Evolutionary conservation across 768 basidiomycete genomes (phyloP).

Genomic region (Panaeolus cyanescens): DNA sequence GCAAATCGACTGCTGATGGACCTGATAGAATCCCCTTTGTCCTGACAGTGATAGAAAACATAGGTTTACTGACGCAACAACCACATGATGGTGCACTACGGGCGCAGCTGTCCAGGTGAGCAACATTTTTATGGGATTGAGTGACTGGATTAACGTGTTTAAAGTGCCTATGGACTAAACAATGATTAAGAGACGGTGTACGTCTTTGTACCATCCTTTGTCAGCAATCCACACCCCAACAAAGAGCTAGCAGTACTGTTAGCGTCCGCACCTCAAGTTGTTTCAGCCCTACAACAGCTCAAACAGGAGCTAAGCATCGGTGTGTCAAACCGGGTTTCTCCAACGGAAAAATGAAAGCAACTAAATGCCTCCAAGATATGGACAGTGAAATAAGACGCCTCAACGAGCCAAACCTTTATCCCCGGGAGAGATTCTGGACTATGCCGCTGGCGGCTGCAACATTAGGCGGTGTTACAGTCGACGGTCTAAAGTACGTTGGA

Average conservation of each 20-base stretch:
- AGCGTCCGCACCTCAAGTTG: conserved; percentile 98
- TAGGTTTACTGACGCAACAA: conserved; percentile 82
- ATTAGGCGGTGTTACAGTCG: conserved; percentile 69
- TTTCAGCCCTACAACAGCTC: conserved; percentile 85
- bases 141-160: too few relatives aligned
- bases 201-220: conserved; percentile 67
- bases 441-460: conserved; percentile 93
- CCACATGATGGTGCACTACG: conserved; percentile 98
- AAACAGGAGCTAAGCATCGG: conserved; percentile 72
- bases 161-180: conserved; percentile 95
- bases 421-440: conserved; percentile 96
- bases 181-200: conserved; percentile 92
- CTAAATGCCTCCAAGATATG: conserved; percentile 29
- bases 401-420: conserved; percentile 87
- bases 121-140: too few relatives aligned
- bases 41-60: too few relatives aligned
- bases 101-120: conserved; percentile 94
- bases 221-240: conserved; percentile 42
- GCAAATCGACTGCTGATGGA: too few relatives aligned
- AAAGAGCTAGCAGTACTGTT: conserved; percentile 85
- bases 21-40: too few relatives aligned
- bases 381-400: conserved; percentile 70
- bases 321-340: conserved; percentile 18
- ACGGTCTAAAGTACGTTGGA: conserved; percentile 81
- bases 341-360: conserved; percentile 12